These are phyloP conservation scores for Croton laevigatus DNA, from an alignment of 441 rosid species.

Conservation along the genomic window DNA sequence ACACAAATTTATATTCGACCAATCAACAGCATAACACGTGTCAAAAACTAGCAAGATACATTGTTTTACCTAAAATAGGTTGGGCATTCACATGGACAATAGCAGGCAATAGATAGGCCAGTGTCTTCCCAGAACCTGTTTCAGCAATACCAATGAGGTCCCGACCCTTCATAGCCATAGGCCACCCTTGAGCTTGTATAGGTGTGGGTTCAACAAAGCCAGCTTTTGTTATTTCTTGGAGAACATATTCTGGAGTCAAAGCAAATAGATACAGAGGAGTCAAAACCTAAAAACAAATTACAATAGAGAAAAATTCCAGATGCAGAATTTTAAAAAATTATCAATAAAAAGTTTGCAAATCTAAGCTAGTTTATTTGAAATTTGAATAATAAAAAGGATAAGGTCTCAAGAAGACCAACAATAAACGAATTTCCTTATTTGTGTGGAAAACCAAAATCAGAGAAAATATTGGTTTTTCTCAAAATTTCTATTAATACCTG, in stretches of 20 bases:
- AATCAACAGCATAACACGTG: background rate
- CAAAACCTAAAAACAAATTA: background rate
- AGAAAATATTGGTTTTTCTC: background rate
- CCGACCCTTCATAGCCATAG: conserved; percentile 95
- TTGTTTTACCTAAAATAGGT: conserved; percentile 65
- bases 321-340: background rate
- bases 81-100: conserved; percentile 97
- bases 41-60: background rate
- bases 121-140: conserved; percentile 97
- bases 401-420: background rate
- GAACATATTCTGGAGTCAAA: conserved; percentile 64
- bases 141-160: conserved; percentile 96
- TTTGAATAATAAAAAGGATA: background rate
- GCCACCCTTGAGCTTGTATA: conserved; percentile 97
- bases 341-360: conserved; percentile 4
- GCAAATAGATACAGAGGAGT: conserved; percentile 16
- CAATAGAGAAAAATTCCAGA: conserved; percentile 9
- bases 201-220: conserved; percentile 94
- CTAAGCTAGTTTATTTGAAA: background rate
- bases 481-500: conserved; percentile 43
- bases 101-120: conserved; percentile 87
- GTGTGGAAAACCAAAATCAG: background rate
- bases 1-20: background rate
- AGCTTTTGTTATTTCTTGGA: conserved; percentile 85
- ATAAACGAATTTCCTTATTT: background rate